Percentiles rank a stretch among this genome's conserved stretches.
phyloP scores from a whole-genome alignment of 805 yeast genomes.

The Candida oleophila region DNA sequence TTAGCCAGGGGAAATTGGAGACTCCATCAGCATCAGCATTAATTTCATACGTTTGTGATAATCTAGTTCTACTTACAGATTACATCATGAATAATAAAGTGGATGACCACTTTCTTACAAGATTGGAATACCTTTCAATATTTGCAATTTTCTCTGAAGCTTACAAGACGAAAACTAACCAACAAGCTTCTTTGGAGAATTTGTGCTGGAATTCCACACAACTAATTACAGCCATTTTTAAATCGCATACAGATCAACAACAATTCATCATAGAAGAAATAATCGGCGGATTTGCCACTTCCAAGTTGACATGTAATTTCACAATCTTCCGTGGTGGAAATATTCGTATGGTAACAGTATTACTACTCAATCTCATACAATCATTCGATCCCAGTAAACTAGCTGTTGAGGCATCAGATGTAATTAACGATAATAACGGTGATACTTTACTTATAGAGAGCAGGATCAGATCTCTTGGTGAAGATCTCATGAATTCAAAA shows the following conservation, averaged over 20 bases:
- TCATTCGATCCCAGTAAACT: background rate
- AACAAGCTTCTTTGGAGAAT: background rate
- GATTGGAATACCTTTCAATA: slow-evolving; percentile 53
- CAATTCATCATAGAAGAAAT: slow-evolving; percentile 62
- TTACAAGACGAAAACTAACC: background rate
- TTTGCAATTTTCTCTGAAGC: slow-evolving; percentile 35
- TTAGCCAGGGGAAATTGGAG: slow-evolving; percentile 5
- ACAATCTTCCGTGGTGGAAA: slow-evolving; percentile 43
- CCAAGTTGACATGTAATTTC: slow-evolving; percentile 43
- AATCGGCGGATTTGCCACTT: slow-evolving; percentile 36
- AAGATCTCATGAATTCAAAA: background rate
- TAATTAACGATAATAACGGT: background rate
- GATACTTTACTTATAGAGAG: background rate
- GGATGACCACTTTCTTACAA: slow-evolving; percentile 55
- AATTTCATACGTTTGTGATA: slow-evolving; percentile 12
- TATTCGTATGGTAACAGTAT: slow-evolving; percentile 48
- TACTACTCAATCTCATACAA: slow-evolving; percentile 35
- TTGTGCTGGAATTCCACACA: background rate
- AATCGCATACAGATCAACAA: slow-evolving; percentile 49
- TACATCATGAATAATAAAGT: slow-evolving; percentile 12
- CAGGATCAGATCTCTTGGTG: slow-evolving; percentile 1
- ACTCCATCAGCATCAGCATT: slow-evolving; percentile 10
- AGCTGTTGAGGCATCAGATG: background rate
- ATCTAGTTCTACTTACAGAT: slow-evolving; percentile 9
- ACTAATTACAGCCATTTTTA: slow-evolving; percentile 31